Evolutionary conservation across 345 rosid species (phyloP).

Genomic region (Hypericum androsaemum): DNA sequence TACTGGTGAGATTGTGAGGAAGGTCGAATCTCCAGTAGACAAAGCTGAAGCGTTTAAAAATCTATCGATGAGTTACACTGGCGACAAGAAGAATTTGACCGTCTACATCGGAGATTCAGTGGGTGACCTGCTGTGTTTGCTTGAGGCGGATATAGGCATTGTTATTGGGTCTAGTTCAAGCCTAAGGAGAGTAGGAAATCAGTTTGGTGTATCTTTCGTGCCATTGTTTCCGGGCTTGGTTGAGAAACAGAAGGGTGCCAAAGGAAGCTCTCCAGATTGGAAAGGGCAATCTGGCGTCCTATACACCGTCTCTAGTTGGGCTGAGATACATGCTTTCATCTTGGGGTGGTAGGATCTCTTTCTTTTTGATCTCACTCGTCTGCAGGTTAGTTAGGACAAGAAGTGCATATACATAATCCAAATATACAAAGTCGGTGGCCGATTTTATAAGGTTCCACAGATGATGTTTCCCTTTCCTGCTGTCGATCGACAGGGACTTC

Average conservation of each 20-base stretch:
- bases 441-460: too few relatives aligned
- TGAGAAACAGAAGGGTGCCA: conserved; percentile 49
- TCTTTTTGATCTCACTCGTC: too few relatives aligned
- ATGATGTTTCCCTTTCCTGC: too few relatives aligned
- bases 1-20: conserved; percentile 63
- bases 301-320: conserved; percentile 84
- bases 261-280: conserved; percentile 49
- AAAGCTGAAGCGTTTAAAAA: conserved; percentile 53
- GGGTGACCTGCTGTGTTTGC: conserved; percentile 87
- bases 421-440: too few relatives aligned
- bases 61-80: conserved; percentile 27
- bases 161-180: conserved; percentile 77
- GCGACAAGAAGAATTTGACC: conserved; percentile 38
- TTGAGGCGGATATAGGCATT: conserved; percentile 86
- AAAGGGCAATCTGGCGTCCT: conserved; percentile 63
- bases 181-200: conserved; percentile 69
- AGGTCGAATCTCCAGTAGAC: conserved; percentile 67
- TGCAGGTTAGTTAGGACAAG: too few relatives aligned
- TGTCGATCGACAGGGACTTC: too few relatives aligned
- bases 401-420: too few relatives aligned
- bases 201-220: conserved; percentile 78
- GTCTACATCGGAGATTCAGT: conserved; percentile 85
- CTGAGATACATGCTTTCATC: conserved; percentile 79
- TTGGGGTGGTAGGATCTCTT: conserved; percentile 58
- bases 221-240: conserved; percentile 64